Evolutionary conservation across 2,329 filamentous ascomycete species (phyloP), one percentile per base, ranked within the genome.

Genomic region (Monilinia polystroma): DNA sequence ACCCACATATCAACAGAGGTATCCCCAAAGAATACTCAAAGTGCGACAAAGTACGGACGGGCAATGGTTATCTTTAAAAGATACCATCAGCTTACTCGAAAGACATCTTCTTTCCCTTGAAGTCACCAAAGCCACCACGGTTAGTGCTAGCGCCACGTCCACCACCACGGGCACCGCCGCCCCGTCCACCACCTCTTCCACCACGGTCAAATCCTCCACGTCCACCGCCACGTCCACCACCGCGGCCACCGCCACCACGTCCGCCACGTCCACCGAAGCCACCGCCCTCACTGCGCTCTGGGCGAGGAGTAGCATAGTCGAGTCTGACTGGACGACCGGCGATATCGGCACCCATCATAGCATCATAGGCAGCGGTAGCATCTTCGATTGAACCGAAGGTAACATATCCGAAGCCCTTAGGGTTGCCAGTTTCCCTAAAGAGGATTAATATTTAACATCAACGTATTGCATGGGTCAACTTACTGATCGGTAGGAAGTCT

Each of bases 381-480:
- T 91, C 88, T 45, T 91, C 88, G 68, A 89, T 80, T 51, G 85
- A 85, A 63, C 79, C 79, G 80, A 88, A 91, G 78, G 88, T 87
- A 69, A 91, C 85, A 79, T 92, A 92, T 67, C 88, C 89, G 78
- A 90, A 91, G 66, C 89, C 89, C 83, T 91, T 91, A 75, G 85
- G 85, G 68, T 83, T 82, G 68, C 88, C 88, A 67, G 83, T 85
- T 67, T 90, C 88, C 70, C 82, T 80, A 32, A 47, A 51, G 29
- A 66, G 11, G 32, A 54, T 51, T 41, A 66, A 78, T 75, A 78
- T 73, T 59, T 68, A 63, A 43, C 14, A n/a, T 26, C 23, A 14
- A 26, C 29, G 4, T 18, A 51, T 29, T 23, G 18, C 32, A 45
- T 45, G 29, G 60, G 54, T 53, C 52, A 68, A 75, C 77, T 74